These are phyloP conservation scores for Ogataea paradorogensis DNA, from an alignment of 805 yeast species.

Conservation along the genomic window DNA sequence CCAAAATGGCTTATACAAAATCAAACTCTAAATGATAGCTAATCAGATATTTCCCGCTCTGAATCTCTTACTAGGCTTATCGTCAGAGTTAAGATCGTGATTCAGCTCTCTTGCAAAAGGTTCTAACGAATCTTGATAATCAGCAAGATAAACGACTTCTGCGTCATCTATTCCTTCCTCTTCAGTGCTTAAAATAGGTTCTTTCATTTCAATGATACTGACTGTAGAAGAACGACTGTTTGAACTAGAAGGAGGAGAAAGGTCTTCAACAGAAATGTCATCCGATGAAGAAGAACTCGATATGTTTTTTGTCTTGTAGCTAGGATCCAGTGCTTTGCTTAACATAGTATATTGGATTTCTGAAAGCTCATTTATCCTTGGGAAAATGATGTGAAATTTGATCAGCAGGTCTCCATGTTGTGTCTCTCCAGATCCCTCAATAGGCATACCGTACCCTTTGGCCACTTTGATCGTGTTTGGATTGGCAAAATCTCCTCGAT, in stretches of 20 bases:
- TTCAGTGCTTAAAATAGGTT: background rate
- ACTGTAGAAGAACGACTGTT: constrained; percentile 8
- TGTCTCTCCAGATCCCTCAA: constrained; percentile 17
- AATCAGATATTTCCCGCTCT: background rate
- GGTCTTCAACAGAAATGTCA: constrained; percentile 13
- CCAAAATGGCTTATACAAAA: background rate
- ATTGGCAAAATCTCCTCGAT: constrained; percentile 51
- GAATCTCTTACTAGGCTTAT: constrained; percentile 2
- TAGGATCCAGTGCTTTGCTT: constrained; percentile 19
- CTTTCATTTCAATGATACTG: constrained; percentile 5
- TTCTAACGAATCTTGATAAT: constrained; percentile 1
- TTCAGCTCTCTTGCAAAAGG: background rate
- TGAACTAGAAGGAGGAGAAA: constrained; percentile 10
- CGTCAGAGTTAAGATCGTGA: constrained; percentile 2
- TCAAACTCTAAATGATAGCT: background rate
- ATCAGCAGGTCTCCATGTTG: constrained; percentile 54
- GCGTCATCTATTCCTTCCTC: constrained; percentile 13
- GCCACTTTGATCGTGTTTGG: constrained; percentile 40
- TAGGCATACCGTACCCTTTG: constrained; percentile 63
- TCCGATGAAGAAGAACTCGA: constrained; percentile 16
- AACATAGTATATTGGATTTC: constrained; percentile 32
- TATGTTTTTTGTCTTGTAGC: constrained; percentile 1
- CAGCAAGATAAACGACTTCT: constrained; percentile 15
- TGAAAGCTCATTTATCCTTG: constrained; percentile 41
- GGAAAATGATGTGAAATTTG: constrained; percentile 58